Conservation (phyloP, 2,329 filamentous ascomycete species). For the Xylariales sp. region DNA sequence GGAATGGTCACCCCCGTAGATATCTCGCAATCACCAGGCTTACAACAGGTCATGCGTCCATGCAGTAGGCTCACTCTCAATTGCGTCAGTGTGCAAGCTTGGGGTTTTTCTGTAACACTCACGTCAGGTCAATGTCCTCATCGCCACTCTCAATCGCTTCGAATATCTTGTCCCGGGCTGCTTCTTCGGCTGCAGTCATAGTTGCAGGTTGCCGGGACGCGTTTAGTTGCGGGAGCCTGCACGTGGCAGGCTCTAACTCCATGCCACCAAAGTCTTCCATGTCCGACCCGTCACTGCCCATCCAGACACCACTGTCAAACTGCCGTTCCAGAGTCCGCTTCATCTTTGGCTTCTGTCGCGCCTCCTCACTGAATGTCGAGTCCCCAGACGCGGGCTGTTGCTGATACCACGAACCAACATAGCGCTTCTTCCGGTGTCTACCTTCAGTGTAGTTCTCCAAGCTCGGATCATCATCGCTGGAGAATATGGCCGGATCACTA, state of each 20-base stretch:
- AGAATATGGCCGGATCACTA: slow-evolving; percentile 68
- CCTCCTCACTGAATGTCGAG: slow-evolving; percentile 37
- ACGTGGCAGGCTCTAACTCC: slow-evolving; percentile 27
- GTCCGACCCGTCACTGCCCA: slow-evolving; percentile 55
- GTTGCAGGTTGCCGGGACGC: slow-evolving; percentile 18
- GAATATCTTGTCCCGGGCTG: slow-evolving; percentile 42
- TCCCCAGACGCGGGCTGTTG: slow-evolving; percentile 51
- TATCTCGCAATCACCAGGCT: too few relatives aligned
- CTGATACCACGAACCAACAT: slow-evolving; percentile 64
- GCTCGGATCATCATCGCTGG: slow-evolving; percentile 65
- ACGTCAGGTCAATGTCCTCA: slow-evolving; percentile 60
- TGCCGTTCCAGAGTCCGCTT: slow-evolving; percentile 55
- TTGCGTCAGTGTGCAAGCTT: too few relatives aligned
- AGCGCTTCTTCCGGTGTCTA: slow-evolving; percentile 55
- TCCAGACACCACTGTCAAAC: slow-evolving; percentile 65
- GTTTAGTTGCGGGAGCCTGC: slow-evolving; percentile 34
- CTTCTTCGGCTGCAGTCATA: slow-evolving; percentile 36
- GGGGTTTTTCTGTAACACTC: slow-evolving; percentile 22
- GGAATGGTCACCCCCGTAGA: too few relatives aligned
- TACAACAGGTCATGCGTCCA: too few relatives aligned
- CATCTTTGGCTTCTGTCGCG: slow-evolving; percentile 28
- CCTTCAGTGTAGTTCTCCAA: slow-evolving; percentile 59
- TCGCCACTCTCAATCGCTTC: slow-evolving; percentile 52
- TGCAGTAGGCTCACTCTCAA: too few relatives aligned
- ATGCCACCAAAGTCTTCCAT: slow-evolving; percentile 39